Percentiles rank a stretch among this genome's conserved stretches.
Evolutionary conservation across 1,284 basidiomycete species (phyloP).

Genomic region (Moniliophthora roreri): DNA sequence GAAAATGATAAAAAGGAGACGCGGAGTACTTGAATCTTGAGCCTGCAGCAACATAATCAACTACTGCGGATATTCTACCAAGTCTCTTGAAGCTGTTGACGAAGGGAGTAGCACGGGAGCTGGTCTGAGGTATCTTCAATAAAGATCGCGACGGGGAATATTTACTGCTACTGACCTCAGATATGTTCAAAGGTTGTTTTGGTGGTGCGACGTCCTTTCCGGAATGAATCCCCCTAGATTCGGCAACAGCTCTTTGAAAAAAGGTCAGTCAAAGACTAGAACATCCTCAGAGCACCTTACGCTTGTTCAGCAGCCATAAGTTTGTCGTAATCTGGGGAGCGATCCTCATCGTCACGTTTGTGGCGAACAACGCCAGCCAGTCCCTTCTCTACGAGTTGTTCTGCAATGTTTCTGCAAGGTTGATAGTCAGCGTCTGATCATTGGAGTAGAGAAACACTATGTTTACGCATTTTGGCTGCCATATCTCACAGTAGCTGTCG

Average conservation of each 20-base stretch:
- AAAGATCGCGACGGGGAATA: constrained; percentile 4
- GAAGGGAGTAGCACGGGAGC: constrained; percentile 78
- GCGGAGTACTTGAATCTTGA: constrained; percentile 93
- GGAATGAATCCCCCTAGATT: constrained; percentile 88
- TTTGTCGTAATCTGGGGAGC: constrained; percentile 93
- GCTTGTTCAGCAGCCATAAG: constrained; percentile 92
- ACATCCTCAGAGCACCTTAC: constrained; percentile 43
- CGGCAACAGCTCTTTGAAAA: constrained; percentile 66
- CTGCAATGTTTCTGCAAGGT: constrained; percentile 78
- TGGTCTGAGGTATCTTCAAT: constrained; percentile 44
- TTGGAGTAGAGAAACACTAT: not conserved
- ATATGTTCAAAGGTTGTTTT: constrained; percentile 81
- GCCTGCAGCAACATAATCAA: constrained; percentile 92
- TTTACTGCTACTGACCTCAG: constrained; percentile 51
- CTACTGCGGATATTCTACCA: constrained; percentile 81
- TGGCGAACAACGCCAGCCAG: constrained; percentile 90
- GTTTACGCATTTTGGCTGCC: constrained; percentile 64
- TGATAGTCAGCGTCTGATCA: constrained; percentile 6
- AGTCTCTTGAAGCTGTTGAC: constrained; percentile 90
- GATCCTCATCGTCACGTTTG: constrained; percentile 92
- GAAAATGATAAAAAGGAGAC: constrained; percentile 9
- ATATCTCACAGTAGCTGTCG: not conserved
- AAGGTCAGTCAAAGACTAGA: not conserved
- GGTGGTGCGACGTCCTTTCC: constrained; percentile 82
- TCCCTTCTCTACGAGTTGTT: constrained; percentile 92